Conservation (phyloP, 768 basidiomycete species). For the Ramaria rubella region DNA sequence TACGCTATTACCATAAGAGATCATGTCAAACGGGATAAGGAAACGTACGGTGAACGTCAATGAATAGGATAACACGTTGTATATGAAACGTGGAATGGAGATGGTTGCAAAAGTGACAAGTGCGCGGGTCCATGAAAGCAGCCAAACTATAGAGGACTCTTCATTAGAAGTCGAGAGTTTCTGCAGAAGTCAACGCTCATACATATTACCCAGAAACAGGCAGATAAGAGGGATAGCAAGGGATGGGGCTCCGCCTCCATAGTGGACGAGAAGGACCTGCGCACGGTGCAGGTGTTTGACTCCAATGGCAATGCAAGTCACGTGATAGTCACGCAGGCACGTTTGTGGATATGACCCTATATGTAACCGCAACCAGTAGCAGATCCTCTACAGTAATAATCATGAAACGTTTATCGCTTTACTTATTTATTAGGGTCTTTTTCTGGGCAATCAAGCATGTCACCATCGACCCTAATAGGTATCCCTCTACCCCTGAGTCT, state of each 20-base stretch:
- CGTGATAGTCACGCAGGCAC: too few relatives aligned
- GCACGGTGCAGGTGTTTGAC: too few relatives aligned
- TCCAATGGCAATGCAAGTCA: too few relatives aligned
- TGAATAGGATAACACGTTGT: conserved; percentile 75
- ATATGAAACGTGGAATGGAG: conserved; percentile 72
- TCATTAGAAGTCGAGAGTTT: conserved; percentile 12
- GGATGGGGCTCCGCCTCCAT: conserved; percentile 48
- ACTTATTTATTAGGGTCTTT: too few relatives aligned
- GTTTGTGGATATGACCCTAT: too few relatives aligned
- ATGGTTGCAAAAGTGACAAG: conserved; percentile 78
- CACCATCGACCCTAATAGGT: too few relatives aligned
- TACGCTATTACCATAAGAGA: neutral
- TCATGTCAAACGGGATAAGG: conserved; percentile 3
- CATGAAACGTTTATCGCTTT: too few relatives aligned
- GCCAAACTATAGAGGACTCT: conserved; percentile 53
- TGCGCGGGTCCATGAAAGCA: conserved; percentile 69
- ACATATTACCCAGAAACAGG: conserved; percentile 82
- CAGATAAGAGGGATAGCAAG: conserved; percentile 67
- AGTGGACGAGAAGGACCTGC: too few relatives aligned
- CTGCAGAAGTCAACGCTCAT: conserved; percentile 28
- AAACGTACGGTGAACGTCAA: conserved; percentile 75
- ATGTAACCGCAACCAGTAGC: too few relatives aligned
- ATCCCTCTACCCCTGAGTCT: too few relatives aligned
- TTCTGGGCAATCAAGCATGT: too few relatives aligned
- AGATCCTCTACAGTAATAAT: too few relatives aligned